A percentile compares a stretch with the other conserved stretches of the same genome.
Evolutionary conservation across 441 rosid genomes (phyloP).

Genomic region (Gossypium lobatum): DNA sequence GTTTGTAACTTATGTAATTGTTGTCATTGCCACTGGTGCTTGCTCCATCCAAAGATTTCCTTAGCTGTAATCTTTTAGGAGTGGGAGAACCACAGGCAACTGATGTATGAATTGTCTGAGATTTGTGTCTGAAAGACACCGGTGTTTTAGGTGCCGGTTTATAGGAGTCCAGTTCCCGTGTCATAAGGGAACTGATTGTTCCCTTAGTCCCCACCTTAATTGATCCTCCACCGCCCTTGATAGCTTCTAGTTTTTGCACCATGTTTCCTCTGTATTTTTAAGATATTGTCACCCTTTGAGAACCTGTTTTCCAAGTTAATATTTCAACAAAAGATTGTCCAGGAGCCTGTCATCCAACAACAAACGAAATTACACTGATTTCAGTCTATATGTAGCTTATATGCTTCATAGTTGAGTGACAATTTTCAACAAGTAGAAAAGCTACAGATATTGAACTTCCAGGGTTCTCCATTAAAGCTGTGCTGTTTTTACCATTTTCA

Average conservation of each 20-base stretch:
- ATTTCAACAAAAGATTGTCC: background rate
- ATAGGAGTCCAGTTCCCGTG: constrained; percentile 64
- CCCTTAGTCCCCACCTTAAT: constrained; percentile 80
- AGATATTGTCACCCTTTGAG: constrained; percentile 11
- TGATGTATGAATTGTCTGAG: constrained; percentile 39
- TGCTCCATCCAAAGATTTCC: constrained; percentile 63
- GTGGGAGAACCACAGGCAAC: constrained; percentile 44
- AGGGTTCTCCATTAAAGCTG: background rate
- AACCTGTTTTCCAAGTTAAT: constrained; percentile 4
- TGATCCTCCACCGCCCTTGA: constrained; percentile 77
- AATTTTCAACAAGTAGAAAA: background rate
- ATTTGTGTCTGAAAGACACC: constrained; percentile 26
- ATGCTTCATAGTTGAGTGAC: background rate
- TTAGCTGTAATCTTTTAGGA: constrained; percentile 46
- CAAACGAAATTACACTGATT: background rate
- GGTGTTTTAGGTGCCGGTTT: constrained; percentile 45
- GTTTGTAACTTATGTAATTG: constrained; percentile 14
- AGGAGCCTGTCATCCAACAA: constrained; percentile 16
- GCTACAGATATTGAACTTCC: background rate
- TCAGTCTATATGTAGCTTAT: background rate
- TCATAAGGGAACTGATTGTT: constrained; percentile 68
- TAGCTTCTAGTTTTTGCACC: constrained; percentile 72
- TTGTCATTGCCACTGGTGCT: constrained; percentile 52
- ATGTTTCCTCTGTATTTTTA: constrained; percentile 26
- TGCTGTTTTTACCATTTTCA: background rate